Evolutionary conservation across 2,329 filamentous ascomycete genomes (phyloP).

Genomic region (Graphilbum ipis-grandicollis): DNA sequence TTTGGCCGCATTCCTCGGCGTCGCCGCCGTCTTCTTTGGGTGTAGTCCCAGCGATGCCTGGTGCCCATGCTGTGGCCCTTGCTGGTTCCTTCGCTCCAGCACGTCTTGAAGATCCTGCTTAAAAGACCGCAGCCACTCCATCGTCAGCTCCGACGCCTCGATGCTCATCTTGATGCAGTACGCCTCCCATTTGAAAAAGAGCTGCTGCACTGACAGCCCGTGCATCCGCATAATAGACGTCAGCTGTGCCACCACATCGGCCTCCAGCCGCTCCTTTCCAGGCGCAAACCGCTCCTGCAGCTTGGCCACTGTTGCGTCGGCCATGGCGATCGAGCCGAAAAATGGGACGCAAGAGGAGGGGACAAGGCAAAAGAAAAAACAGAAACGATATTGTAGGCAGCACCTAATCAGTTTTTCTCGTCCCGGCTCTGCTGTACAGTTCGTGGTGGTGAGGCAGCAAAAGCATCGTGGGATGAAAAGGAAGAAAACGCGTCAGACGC

Average conservation of each 20-base stretch:
- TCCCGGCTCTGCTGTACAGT: no score
- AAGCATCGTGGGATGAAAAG: no score
- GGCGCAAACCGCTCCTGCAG: conserved; percentile 36
- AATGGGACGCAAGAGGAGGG: background rate
- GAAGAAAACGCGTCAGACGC: no score
- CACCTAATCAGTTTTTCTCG: no score
- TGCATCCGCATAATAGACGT: conserved; percentile 76
- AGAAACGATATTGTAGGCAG: no score
- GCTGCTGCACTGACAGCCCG: conserved; percentile 62
- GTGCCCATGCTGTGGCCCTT: conserved; percentile 45
- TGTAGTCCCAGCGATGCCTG: conserved; percentile 1
- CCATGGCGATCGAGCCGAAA: conserved; percentile 13
- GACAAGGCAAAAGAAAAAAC: no score
- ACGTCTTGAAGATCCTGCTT: conserved; percentile 77
- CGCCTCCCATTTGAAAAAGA: conserved; percentile 98
- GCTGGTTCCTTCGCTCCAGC: conserved; percentile 34
- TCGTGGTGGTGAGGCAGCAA: no score
- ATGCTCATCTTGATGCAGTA: conserved; percentile 89
- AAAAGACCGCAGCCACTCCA: conserved; percentile 57
- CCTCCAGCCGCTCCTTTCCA: conserved; percentile 42
- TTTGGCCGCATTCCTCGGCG: conserved; percentile 41
- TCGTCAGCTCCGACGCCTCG: conserved; percentile 45
- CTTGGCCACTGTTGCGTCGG: conserved; percentile 20
- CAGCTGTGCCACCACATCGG: conserved; percentile 67
- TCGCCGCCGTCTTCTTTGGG: conserved; percentile 35